phyloP scores from a whole-genome alignment of 495 filamentous ascomycete species.

The Massariosphaeria phaeospora region DNA sequence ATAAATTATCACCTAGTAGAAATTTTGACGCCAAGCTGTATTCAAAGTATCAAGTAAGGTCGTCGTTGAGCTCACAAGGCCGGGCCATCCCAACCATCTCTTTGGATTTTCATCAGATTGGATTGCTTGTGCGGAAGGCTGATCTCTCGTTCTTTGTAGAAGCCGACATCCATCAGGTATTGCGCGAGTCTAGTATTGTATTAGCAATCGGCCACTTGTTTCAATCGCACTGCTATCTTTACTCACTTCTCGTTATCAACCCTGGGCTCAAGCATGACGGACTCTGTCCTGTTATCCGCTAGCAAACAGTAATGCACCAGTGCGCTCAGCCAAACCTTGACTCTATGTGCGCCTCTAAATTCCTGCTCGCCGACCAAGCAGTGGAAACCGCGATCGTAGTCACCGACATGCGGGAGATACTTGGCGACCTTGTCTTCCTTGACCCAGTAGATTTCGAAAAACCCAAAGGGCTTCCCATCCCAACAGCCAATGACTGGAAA shows the following conservation, averaged over 20 bases:
- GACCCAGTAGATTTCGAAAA: slow-evolving; percentile 98
- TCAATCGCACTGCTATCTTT: background rate
- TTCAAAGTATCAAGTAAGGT: too few species aligned
- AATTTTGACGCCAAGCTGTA: too few species aligned
- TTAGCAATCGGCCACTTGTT: slow-evolving; percentile 1
- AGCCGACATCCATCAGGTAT: slow-evolving; percentile 70
- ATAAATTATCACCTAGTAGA: too few species aligned
- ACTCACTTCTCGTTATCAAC: slow-evolving; percentile 86
- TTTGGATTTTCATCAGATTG: slow-evolving; percentile 73
- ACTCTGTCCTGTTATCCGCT: slow-evolving; percentile 75
- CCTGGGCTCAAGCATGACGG: slow-evolving; percentile 79
- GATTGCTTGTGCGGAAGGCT: slow-evolving; percentile 90
- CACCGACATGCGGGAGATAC: slow-evolving; percentile 57
- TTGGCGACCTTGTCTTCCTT: slow-evolving; percentile 80
- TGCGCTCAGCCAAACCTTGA: slow-evolving; percentile 74
- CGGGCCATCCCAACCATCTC: slow-evolving; percentile 83
- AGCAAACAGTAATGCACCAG: slow-evolving; percentile 80
- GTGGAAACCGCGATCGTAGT: slow-evolving; percentile 87
- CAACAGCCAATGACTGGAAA: slow-evolving; percentile 92
- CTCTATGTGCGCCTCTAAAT: slow-evolving; percentile 70
- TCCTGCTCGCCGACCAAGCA: slow-evolving; percentile 89
- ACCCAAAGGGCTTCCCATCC: slow-evolving; percentile 94
- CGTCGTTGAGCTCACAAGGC: slow-evolving; percentile 51
- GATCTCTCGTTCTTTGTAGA: slow-evolving; percentile 83
- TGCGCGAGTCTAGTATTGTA: slow-evolving; percentile 60